These are phyloP conservation scores for Rhizophora mangle DNA, from an alignment of 345 rosid genomes.

Conservation along the genomic window DNA sequence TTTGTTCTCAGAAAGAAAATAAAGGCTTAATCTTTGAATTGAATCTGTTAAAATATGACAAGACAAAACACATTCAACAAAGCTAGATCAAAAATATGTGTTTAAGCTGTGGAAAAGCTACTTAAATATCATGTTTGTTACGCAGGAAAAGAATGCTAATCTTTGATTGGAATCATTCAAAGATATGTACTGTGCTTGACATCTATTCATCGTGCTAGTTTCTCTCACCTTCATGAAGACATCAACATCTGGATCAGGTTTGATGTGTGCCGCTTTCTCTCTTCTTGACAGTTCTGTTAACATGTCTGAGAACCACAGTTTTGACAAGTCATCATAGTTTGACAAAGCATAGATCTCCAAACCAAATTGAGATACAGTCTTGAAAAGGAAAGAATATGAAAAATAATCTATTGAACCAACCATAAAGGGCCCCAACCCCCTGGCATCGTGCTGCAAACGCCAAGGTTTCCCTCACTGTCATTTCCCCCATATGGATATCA, in stretches of 20 bases:
- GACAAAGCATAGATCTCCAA: too few relatives aligned
- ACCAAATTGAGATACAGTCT: too few relatives aligned
- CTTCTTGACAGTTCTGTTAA: conserved; percentile 63
- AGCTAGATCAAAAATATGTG: neutral
- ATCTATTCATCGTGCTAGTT: neutral
- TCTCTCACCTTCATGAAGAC: conserved; percentile 63
- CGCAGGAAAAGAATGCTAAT: neutral
- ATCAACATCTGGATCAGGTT: conserved; percentile 74
- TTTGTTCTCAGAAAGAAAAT: too few relatives aligned
- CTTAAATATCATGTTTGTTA: too few relatives aligned
- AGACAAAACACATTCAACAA: neutral
- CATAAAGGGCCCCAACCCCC: conserved; percentile 51
- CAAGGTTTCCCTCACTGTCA: conserved; percentile 71
- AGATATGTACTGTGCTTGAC: neutral
- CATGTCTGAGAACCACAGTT: conserved; percentile 37
- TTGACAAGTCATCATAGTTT: neutral
- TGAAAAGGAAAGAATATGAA: neutral
- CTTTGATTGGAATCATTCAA: neutral
- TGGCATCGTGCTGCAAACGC: conserved; percentile 67
- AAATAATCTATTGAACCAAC: conserved; percentile 22
- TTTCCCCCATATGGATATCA: conserved; percentile 46
- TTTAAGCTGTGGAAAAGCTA: too few relatives aligned
- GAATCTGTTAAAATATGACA: too few relatives aligned
- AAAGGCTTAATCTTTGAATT: too few relatives aligned
- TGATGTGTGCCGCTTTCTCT: conserved; percentile 67